These are phyloP conservation scores for Dipodascopsis uninucleata DNA, from an alignment of 805 yeast species.

Conservation along the genomic window DNA sequence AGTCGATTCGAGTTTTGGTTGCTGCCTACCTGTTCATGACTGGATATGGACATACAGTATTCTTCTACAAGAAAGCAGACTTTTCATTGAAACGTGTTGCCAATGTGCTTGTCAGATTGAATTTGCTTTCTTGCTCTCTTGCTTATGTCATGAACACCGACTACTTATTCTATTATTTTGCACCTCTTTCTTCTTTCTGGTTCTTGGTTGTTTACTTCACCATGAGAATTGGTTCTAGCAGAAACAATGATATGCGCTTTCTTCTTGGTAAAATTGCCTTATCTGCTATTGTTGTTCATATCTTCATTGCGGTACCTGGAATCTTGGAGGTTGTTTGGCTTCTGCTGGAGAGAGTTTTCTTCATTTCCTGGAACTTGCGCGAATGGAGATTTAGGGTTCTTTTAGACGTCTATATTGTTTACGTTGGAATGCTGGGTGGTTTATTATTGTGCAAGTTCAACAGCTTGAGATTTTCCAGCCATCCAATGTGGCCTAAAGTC, in stretches of 20 bases:
- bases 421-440: conserved; percentile 31
- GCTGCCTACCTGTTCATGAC: conserved; percentile 32
- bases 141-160: conserved; percentile 32
- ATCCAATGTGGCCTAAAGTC: conserved; percentile 20
- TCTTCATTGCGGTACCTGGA: conserved; percentile 23
- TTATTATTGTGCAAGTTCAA: conserved; percentile 22
- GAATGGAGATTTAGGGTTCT: conserved; percentile 31
- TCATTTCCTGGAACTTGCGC: conserved; percentile 29
- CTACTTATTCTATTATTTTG: conserved; percentile 30
- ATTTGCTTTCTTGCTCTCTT: conserved; percentile 26
- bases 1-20: conserved; percentile 29
- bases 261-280: conserved; percentile 21
- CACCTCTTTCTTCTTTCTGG: conserved; percentile 31
- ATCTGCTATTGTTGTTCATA: conserved; percentile 13
- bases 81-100: conserved; percentile 29
- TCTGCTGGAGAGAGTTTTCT: conserved; percentile 23
- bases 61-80: conserved; percentile 28
- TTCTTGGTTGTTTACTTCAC: conserved; percentile 29
- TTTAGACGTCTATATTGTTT: conserved; percentile 29
- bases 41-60: conserved; percentile 30
- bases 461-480: conserved; percentile 13
- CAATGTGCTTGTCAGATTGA: conserved; percentile 29
- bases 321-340: conserved; percentile 25
- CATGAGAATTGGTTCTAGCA: conserved; percentile 19
- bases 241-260: conserved; percentile 24